Conservation (phyloP, 805 yeast genomes). For the Cyberlindnera euphorbiiphila region DNA sequence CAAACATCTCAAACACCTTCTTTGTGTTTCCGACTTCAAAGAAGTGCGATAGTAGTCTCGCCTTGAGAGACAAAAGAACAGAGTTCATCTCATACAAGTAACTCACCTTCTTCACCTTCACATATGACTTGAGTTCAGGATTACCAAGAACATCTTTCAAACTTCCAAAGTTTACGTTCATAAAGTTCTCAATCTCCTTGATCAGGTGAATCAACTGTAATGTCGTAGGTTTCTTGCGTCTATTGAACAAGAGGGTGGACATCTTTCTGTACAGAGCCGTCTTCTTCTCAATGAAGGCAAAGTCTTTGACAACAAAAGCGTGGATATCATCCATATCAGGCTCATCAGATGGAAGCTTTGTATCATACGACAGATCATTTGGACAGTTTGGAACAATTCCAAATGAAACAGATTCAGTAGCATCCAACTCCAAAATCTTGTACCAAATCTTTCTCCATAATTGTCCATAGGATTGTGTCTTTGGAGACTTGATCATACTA, state of each 20-base stretch:
- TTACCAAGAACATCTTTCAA: slow-evolving; percentile 20
- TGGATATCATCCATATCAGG: slow-evolving; percentile 36
- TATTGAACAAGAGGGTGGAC: slow-evolving; percentile 30
- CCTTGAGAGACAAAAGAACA: slow-evolving; percentile 32
- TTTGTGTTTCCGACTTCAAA: slow-evolving; percentile 30
- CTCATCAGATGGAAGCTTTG: slow-evolving; percentile 31
- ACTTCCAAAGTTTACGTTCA: slow-evolving; percentile 27
- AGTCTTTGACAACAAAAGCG: slow-evolving; percentile 31
- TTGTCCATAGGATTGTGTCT: slow-evolving; percentile 14
- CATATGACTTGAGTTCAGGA: slow-evolving; percentile 12
- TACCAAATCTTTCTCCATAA: slow-evolving; percentile 28
- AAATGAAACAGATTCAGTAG: slow-evolving; percentile 10
- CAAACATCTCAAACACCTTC: slow-evolving; percentile 34
- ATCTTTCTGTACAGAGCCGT: slow-evolving; percentile 31
- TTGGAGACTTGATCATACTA: slow-evolving; percentile 7
- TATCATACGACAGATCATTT: slow-evolving; percentile 21
- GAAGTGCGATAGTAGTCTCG: slow-evolving; percentile 38
- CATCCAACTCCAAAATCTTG: slow-evolving; percentile 25
- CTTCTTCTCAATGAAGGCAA: slow-evolving; percentile 30
- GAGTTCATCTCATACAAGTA: slow-evolving; percentile 29
- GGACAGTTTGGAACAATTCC: slow-evolving; percentile 20
- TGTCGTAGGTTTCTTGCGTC: slow-evolving; percentile 33
- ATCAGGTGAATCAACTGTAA: slow-evolving; percentile 32
- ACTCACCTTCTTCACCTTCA: slow-evolving; percentile 22
- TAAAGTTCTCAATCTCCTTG: slow-evolving; percentile 33